Evolutionary conservation across 2,329 filamentous ascomycete species (phyloP).

Genomic region (Ceratocystis colombiana): DNA sequence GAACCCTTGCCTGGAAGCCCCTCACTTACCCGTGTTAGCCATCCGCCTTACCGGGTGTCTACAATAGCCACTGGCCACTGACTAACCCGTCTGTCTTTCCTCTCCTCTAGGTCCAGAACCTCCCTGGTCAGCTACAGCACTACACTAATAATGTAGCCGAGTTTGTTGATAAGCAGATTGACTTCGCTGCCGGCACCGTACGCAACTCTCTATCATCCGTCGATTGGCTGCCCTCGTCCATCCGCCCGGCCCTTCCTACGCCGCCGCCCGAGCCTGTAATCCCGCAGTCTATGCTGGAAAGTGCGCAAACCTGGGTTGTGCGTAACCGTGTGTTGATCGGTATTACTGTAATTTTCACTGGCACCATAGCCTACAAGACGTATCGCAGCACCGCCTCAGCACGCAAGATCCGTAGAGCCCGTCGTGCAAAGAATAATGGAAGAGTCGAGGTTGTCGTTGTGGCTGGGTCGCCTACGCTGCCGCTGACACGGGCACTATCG

Average conservation of each 20-base stretch:
- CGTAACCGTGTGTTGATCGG: slow-evolving; percentile 65
- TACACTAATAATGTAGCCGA: slow-evolving; percentile 67
- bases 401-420: slow-evolving; percentile 62
- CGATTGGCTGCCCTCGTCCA: slow-evolving; percentile 61
- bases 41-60: background rate
- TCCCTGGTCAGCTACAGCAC: slow-evolving; percentile 47
- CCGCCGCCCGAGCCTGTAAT: slow-evolving; percentile 34
- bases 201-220: slow-evolving; percentile 58
- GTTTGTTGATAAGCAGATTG: slow-evolving; percentile 70
- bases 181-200: slow-evolving; percentile 60
- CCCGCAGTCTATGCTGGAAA: slow-evolving; percentile 38
- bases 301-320: slow-evolving; percentile 58
- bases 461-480: slow-evolving; percentile 75
- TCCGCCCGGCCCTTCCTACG: slow-evolving; percentile 44
- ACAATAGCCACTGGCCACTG: background rate
- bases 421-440: slow-evolving; percentile 66
- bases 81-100: background rate
- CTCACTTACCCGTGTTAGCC: slow-evolving; percentile 1
- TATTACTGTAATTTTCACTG: slow-evolving; percentile 58
- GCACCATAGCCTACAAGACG: slow-evolving; percentile 49
- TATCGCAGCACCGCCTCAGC: slow-evolving; percentile 46
- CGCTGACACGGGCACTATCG: slow-evolving; percentile 71
- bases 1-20: slow-evolving; percentile 29
- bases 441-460: slow-evolving; percentile 79
- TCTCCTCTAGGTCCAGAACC: slow-evolving; percentile 18